A percentile compares a stretch with the other conserved stretches of the same genome.
Conservation (phyloP, 371 early-diverging fungal genomes). For the Rhizopus arrhizus region DNA sequence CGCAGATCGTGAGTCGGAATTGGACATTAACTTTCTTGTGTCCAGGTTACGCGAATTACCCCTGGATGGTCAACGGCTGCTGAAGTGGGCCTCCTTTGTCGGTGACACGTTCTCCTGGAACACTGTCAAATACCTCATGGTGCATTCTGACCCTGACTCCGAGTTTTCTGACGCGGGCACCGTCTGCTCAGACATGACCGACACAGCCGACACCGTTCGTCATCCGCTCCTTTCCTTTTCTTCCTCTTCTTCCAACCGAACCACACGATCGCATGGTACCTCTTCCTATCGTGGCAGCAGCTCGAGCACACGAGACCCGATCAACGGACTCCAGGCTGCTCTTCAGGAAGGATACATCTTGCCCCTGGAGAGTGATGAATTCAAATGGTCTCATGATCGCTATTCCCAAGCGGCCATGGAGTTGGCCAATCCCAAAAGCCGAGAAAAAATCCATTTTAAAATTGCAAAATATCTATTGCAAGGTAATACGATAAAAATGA, state of each 20-base stretch:
- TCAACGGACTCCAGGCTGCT: conserved; percentile 49
- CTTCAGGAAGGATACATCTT: conserved; percentile 52
- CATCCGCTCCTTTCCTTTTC: conserved; percentile 10
- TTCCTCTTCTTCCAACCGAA: background rate
- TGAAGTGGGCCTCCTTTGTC: conserved; percentile 50
- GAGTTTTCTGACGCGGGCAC: conserved; percentile 28
- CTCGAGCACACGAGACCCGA: conserved; percentile 27
- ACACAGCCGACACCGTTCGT: background rate
- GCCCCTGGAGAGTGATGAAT: conserved; percentile 44
- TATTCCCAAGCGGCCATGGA: conserved; percentile 55
- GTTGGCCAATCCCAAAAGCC: conserved; percentile 34
- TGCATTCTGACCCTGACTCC: conserved; percentile 36
- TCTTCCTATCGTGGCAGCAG: background rate
- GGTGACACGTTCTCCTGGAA: conserved; percentile 52
- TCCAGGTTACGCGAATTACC: conserved; percentile 42
- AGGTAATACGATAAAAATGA: conserved; percentile 7
- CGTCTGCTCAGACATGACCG: background rate
- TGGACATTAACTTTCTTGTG: conserved; percentile 41
- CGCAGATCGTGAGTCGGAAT: conserved; percentile 23
- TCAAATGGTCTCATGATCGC: conserved; percentile 52
- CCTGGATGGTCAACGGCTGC: conserved; percentile 33
- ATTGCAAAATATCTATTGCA: conserved; percentile 41
- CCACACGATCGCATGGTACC: background rate
- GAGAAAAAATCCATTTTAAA: conserved; percentile 41
- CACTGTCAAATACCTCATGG: conserved; percentile 43